Evolutionary conservation across 1,284 basidiomycete species (phyloP).

Genomic region (Pseudozyma tsukubaensis): DNA sequence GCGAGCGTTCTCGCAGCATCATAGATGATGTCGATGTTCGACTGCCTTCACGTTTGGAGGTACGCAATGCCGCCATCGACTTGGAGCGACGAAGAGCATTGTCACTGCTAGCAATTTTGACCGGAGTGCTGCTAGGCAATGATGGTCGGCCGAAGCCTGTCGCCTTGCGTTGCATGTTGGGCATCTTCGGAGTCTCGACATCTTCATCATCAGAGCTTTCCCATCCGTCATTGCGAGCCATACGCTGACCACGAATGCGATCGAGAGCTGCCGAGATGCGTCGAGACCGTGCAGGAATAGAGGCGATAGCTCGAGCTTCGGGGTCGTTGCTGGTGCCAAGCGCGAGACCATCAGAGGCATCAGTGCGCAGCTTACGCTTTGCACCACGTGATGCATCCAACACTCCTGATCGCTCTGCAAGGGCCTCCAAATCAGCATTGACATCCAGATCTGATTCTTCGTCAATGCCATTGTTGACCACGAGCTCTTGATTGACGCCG

Average conservation of each 20-base stretch:
- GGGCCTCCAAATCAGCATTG: constrained; percentile 32
- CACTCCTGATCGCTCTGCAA: constrained; percentile 48
- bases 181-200: neutral
- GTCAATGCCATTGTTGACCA: constrained; percentile 11
- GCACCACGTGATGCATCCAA: constrained; percentile 35
- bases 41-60: neutral
- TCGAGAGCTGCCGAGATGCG: constrained; percentile 35
- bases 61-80: constrained; percentile 13
- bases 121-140: constrained; percentile 1
- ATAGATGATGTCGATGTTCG: neutral
- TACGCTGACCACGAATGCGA: constrained; percentile 24
- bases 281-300: constrained; percentile 33
- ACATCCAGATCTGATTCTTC: constrained; percentile 55
- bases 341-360: neutral
- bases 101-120: neutral
- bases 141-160: constrained; percentile 12
- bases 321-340: neutral
- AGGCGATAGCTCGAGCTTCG: constrained; percentile 24
- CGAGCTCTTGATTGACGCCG: neutral
- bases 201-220: constrained; percentile 35
- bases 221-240: constrained; percentile 22
- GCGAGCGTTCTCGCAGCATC: constrained; percentile 16
- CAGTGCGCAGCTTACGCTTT: constrained; percentile 40
- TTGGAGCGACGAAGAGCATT: constrained; percentile 8
- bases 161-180: neutral